Conservation (phyloP, 2,329 filamentous ascomycete genomes). For the Cladosporium halotolerans region DNA sequence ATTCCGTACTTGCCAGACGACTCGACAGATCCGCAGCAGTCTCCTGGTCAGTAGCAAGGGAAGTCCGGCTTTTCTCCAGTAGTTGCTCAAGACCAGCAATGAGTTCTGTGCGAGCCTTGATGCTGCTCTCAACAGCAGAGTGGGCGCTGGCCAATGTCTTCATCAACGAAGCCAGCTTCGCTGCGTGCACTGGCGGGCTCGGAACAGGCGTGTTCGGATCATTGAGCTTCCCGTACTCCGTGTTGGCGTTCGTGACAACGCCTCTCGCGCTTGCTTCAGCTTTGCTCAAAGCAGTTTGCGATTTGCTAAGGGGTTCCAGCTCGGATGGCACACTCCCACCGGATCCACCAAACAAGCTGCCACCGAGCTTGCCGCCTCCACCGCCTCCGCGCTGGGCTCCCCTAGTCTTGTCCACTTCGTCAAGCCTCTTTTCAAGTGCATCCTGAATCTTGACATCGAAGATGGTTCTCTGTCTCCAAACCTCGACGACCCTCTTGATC, state of each 20-base stretch:
- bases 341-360: slow-evolving; percentile 60
- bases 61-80: slow-evolving; percentile 64
- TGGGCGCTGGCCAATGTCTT: slow-evolving; percentile 85
- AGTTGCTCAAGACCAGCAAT: slow-evolving; percentile 78
- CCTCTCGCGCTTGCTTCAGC: slow-evolving; percentile 61
- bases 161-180: slow-evolving; percentile 79
- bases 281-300: slow-evolving; percentile 69
- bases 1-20: slow-evolving; percentile 68
- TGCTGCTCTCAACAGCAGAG: slow-evolving; percentile 78
- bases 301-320: slow-evolving; percentile 65
- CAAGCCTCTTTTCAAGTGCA: slow-evolving; percentile 70
- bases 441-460: slow-evolving; percentile 76
- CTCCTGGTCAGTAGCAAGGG: slow-evolving; percentile 63
- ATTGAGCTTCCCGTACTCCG: slow-evolving; percentile 78
- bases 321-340: slow-evolving; percentile 62
- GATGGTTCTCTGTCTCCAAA: slow-evolving; percentile 82
- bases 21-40: slow-evolving; percentile 57
- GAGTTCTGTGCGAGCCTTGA: slow-evolving; percentile 74
- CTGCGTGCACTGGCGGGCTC: slow-evolving; percentile 83
- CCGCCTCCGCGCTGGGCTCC: slow-evolving; percentile 18
- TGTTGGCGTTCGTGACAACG: slow-evolving; percentile 62
- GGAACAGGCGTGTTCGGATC: slow-evolving; percentile 64
- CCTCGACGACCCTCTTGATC: slow-evolving; percentile 81
- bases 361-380: slow-evolving; percentile 44
- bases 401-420: slow-evolving; percentile 52